Evolutionary conservation across 2,329 filamentous ascomycete genomes (phyloP).

Genomic region (Xylaria sp.): DNA sequence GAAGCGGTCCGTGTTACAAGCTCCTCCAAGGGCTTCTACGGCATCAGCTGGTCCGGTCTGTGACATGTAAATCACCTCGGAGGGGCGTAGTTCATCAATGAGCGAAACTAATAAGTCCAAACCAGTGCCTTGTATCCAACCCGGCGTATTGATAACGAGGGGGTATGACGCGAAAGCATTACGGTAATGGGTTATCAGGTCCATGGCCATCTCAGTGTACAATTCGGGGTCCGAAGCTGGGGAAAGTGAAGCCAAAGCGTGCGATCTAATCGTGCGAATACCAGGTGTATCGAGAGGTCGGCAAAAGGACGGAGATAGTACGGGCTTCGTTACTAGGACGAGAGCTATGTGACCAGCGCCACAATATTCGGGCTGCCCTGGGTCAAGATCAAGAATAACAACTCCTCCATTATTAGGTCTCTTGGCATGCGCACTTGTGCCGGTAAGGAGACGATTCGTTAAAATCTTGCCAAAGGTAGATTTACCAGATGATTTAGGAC

Average conservation of each 20-base stretch:
- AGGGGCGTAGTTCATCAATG: conserved; percentile 63
- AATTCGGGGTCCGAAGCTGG: conserved; percentile 74
- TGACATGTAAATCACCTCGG: conserved; percentile 75
- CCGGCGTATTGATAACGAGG: conserved; percentile 77
- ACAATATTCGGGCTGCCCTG: conserved; percentile 79
- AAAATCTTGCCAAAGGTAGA: conserved; percentile 77
- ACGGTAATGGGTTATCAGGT: conserved; percentile 70
- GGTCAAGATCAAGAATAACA: conserved; percentile 78
- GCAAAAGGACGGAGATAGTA: conserved; percentile 74
- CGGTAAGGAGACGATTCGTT: conserved; percentile 72
- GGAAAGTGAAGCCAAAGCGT: conserved; percentile 72
- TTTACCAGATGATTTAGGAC: conserved; percentile 78
- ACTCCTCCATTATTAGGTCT: conserved; percentile 50
- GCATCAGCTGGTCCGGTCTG: conserved; percentile 68
- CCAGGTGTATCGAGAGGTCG: conserved; percentile 58
- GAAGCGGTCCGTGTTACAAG: conserved; percentile 56
- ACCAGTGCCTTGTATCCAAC: conserved; percentile 77
- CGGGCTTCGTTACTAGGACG: conserved; percentile 66
- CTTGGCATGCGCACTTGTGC: conserved; percentile 44
- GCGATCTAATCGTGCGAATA: conserved; percentile 64
- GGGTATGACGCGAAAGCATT: conserved; percentile 59
- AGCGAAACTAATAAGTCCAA: conserved; percentile 71
- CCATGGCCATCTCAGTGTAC: conserved; percentile 70
- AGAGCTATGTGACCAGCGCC: conserved; percentile 77
- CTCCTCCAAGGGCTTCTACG: conserved; percentile 62